Percentiles rank a stretch among this genome's conserved stretches.
Conservation (phyloP, 75 land plant genomes). For the Cupressus sempervirens region DNA sequence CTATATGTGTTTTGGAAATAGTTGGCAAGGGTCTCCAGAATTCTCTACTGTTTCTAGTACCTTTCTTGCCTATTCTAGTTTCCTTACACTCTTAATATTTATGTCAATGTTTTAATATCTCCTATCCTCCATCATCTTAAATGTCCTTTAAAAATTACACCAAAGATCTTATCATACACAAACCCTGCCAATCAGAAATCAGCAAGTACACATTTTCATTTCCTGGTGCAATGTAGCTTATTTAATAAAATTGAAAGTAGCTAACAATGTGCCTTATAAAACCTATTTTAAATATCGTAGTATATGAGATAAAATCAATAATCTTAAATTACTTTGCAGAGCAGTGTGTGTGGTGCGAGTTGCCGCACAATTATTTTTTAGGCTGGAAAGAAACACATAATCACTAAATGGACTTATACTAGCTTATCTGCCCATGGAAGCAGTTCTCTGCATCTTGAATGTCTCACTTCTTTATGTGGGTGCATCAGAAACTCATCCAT, state of each 20-base stretch:
- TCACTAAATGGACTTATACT: background rate
- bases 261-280: background rate
- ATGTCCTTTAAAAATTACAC: background rate
- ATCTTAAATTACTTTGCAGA: background rate
- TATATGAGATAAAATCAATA: background rate
- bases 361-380: background rate
- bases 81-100: background rate
- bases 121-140: background rate
- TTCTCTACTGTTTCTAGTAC: background rate
- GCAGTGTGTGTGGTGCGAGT: background rate
- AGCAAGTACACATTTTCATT: background rate
- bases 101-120: too few species aligned
- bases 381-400: background rate
- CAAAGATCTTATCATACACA: too few species aligned
- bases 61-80: background rate
- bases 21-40: background rate
- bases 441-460: background rate
- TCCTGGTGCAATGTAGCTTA: background rate
- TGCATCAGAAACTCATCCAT: conserved; percentile 67
- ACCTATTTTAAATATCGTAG: background rate
- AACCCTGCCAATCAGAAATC: background rate
- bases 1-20: background rate
- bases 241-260: background rate
- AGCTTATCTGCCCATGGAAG: background rate
- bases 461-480: conserved; percentile 7